Evolutionary conservation across 1,284 basidiomycete species (phyloP).

Genomic region (Moniliophthora roreri): DNA sequence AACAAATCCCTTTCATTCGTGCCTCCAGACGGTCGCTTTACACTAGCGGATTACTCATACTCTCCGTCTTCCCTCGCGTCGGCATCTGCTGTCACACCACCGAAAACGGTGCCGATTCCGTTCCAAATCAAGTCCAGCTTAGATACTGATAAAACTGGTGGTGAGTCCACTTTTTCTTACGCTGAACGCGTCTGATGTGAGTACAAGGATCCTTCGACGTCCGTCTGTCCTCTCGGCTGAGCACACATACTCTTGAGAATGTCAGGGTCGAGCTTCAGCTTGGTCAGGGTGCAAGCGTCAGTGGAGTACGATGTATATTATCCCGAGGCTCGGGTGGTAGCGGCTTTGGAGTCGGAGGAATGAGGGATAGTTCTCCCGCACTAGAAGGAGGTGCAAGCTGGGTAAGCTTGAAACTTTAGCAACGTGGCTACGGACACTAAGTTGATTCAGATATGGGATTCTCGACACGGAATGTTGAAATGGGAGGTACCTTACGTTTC

Average conservation of each 20-base stretch:
- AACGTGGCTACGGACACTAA: constrained; percentile 59
- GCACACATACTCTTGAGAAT: constrained; percentile 67
- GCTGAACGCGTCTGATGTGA: constrained; percentile 6
- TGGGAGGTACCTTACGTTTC: constrained; percentile 78
- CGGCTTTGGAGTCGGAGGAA: constrained; percentile 23
- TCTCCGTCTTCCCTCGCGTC: constrained; percentile 21
- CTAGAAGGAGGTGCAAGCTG: constrained; percentile 28
- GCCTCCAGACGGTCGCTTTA: constrained; percentile 92
- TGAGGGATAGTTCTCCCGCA: neutral
- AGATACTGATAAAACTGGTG: constrained; percentile 61
- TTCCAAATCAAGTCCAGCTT: constrained; percentile 63
- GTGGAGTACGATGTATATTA: constrained; percentile 51
- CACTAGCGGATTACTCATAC: constrained; percentile 70
- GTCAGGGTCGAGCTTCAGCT: constrained; percentile 72
- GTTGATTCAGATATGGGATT: constrained; percentile 4
- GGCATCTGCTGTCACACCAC: constrained; percentile 23
- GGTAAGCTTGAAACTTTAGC: constrained; percentile 79
- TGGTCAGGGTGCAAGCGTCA: constrained; percentile 67
- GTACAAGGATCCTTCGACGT: constrained; percentile 70
- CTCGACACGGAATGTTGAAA: constrained; percentile 46
- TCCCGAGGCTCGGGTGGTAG: constrained; percentile 60
- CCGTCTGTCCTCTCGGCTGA: constrained; percentile 66
- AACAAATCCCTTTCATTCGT: constrained; percentile 87
- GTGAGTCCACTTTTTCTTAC: constrained; percentile 36
- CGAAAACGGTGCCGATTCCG: constrained; percentile 61